phyloP scores from a whole-genome alignment of 306 rosid species.

The Trichosanthes cucumerina region DNA sequence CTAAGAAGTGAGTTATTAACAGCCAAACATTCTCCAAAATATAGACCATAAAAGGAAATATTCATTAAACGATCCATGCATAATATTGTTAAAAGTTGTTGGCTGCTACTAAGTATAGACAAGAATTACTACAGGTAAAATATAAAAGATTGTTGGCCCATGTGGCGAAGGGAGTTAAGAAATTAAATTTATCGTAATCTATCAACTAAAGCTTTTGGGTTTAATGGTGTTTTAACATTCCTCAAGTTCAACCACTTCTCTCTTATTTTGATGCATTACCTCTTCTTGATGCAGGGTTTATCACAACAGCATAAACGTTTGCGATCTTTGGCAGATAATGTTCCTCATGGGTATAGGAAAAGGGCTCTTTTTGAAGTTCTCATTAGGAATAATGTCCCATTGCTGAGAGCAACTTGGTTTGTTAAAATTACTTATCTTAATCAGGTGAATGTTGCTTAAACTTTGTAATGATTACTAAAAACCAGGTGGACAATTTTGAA shows the following conservation, averaged over 20 bases:
- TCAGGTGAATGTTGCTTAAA: constrained; percentile 46
- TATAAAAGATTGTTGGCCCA: not conserved
- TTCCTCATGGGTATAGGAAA: constrained; percentile 82
- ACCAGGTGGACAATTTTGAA: constrained; percentile 17
- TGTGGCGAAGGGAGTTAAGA: not conserved
- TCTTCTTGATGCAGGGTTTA: constrained; percentile 53
- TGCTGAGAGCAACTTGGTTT: constrained; percentile 95
- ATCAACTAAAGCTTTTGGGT: not conserved
- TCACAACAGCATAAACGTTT: constrained; percentile 85
- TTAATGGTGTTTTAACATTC: not conserved
- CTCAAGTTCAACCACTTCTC: not conserved
- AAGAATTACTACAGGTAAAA: not conserved
- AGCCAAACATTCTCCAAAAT: not conserved
- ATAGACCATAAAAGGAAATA: not conserved
- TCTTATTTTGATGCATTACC: not conserved
- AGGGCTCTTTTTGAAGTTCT: constrained; percentile 70
- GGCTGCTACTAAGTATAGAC: not conserved
- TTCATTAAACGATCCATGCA: not conserved
- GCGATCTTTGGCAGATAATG: constrained; percentile 69
- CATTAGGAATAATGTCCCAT: constrained; percentile 80
- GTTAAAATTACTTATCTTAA: constrained; percentile 80
- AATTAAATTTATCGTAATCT: not conserved
- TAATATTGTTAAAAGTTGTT: not conserved
- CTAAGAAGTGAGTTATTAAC: not conserved
- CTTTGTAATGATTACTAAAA: not conserved